Evolutionary conservation across 495 filamentous ascomycete genomes (phyloP).

Genomic region (Penicillium ochrochloron): DNA sequence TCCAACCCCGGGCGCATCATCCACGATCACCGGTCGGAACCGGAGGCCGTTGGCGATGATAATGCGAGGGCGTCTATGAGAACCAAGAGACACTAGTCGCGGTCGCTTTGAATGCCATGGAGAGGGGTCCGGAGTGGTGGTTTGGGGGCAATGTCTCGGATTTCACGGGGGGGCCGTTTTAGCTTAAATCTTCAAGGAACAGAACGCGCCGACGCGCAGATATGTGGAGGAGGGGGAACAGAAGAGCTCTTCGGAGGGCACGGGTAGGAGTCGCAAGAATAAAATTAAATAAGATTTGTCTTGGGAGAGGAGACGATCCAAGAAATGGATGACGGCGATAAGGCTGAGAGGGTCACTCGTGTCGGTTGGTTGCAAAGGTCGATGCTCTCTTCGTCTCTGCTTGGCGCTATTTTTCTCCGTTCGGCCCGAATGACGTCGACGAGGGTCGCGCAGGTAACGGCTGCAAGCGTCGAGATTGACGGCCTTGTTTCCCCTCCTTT

Average conservation of each 20-base stretch:
- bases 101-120: slow-evolving; percentile 27
- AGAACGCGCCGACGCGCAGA: slow-evolving; percentile 17
- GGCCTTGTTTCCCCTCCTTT: background rate
- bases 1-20: slow-evolving; percentile 48
- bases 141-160: slow-evolving; percentile 13
- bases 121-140: slow-evolving; percentile 5
- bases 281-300: slow-evolving; percentile 1
- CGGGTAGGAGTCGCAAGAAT: background rate
- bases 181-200: slow-evolving; percentile 1
- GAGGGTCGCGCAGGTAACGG: slow-evolving; percentile 18
- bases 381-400: background rate
- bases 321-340: slow-evolving; percentile 18
- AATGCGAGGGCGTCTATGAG: slow-evolving; percentile 13
- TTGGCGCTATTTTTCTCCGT: slow-evolving; percentile 18
- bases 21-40: slow-evolving; percentile 23
- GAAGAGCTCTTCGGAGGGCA: background rate
- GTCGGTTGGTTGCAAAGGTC: background rate
- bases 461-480: slow-evolving; percentile 11
- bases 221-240: background rate
- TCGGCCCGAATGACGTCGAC: slow-evolving; percentile 30
- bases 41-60: slow-evolving; percentile 13
- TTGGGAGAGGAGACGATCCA: slow-evolving; percentile 4
- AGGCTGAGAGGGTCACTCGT: slow-evolving; percentile 4
- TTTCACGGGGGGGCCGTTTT: slow-evolving; percentile 3
- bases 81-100: slow-evolving; percentile 9